A percentile compares a stretch with the other conserved stretches of the same genome.
Evolutionary conservation across 1,284 basidiomycete genomes (phyloP).

Genomic region (Xerocomus nothofagi): DNA sequence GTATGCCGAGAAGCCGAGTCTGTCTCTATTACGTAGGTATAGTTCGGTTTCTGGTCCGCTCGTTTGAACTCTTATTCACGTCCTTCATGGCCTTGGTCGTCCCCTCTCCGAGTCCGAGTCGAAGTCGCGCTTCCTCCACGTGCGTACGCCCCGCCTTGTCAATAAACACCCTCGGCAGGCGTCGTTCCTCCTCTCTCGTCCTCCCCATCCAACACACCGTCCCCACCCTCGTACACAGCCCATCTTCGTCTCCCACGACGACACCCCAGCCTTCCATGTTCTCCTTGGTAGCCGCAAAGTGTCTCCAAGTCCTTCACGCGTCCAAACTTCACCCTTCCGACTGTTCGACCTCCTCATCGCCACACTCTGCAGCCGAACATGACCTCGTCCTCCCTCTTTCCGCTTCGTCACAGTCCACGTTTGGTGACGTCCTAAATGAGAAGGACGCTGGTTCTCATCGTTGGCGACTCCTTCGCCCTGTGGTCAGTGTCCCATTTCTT

Average conservation of each 20-base stretch:
- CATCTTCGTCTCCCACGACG: slow-evolving; percentile 4
- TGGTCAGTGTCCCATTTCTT: slow-evolving; percentile 42
- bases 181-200: slow-evolving; percentile 44
- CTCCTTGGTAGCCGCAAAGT: slow-evolving; percentile 48
- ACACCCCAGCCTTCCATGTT: slow-evolving; percentile 44
- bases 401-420: slow-evolving; percentile 52
- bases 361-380: slow-evolving; percentile 48
- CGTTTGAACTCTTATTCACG: slow-evolving; percentile 4
- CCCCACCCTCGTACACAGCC: slow-evolving; percentile 6
- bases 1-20: slow-evolving; percentile 22
- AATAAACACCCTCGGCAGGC: slow-evolving; percentile 53
- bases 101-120: slow-evolving; percentile 38
- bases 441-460: slow-evolving; percentile 37
- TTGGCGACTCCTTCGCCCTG: slow-evolving; percentile 45
- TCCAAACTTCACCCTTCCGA: slow-evolving; percentile 36
- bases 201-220: slow-evolving; percentile 26
- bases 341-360: slow-evolving; percentile 51
- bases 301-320: slow-evolving; percentile 52
- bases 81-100: slow-evolving; percentile 31
- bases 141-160: slow-evolving; percentile 56
- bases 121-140: slow-evolving; percentile 61
- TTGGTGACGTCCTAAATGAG: slow-evolving; percentile 47
- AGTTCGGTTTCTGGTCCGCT: slow-evolving; percentile 20
- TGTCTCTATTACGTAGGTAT: slow-evolving; percentile 28
- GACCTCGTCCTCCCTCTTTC: slow-evolving; percentile 71